phyloP scores from a whole-genome alignment of 73 alveolate genomes.

The Vitrella brassicaformis region DNA sequence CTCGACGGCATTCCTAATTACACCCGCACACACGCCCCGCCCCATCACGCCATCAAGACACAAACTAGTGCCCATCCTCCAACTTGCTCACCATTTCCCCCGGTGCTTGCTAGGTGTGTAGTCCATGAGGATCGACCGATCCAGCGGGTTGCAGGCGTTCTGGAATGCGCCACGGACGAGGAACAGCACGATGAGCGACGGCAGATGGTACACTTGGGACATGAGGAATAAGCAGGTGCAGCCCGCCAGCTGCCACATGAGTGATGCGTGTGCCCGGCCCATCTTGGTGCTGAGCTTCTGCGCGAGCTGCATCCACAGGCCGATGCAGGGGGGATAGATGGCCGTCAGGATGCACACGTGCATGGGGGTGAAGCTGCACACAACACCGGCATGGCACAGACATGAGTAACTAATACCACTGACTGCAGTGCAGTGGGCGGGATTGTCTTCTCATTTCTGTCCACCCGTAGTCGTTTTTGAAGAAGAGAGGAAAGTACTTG shows the following conservation, averaged over 20 bases:
- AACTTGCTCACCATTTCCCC: neutral
- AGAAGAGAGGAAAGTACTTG: neutral
- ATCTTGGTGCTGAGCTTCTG: neutral
- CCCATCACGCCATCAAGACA: too few relatives aligned
- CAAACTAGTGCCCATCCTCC: too few relatives aligned
- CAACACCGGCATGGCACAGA: too few relatives aligned
- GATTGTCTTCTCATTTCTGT: too few relatives aligned
- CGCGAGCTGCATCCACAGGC: neutral
- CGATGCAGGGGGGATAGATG: neutral
- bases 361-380: neutral
- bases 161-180: neutral
- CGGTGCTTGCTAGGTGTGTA: neutral
- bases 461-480: neutral
- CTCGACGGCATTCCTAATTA: neutral
- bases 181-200: neutral
- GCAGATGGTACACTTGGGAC: neutral
- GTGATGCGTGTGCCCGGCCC: neutral
- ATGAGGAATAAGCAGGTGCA: neutral
- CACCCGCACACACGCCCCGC: too few relatives aligned
- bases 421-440: too few relatives aligned
- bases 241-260: neutral
- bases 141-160: neutral
- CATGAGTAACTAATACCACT: too few relatives aligned
- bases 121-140: neutral
- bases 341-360: neutral